Evolutionary conservation across 441 rosid genomes (phyloP), one percentile per base, ranked within the genome.

Genomic region (Erodium texanum): DNA sequence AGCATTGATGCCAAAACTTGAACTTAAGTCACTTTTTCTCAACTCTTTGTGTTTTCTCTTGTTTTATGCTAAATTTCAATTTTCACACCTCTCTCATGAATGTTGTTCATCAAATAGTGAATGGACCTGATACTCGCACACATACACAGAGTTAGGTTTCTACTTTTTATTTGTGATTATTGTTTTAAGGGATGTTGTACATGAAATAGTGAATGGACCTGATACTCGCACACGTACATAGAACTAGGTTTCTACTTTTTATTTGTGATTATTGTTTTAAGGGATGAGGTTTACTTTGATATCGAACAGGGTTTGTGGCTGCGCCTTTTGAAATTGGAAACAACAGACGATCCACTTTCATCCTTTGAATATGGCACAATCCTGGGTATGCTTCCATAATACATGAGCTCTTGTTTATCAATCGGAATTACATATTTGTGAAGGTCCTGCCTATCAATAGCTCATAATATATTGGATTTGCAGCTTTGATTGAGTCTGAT

Each of bases 401-500:
- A 32, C 15, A 66, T 63, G n/a, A 68, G 23, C 34, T 36, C 18
- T 50, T 63, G 19, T 45, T 32, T 43, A 4, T 70, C 61, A 24
- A 65, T 75, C 71, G 65, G 43, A 59, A 56, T 19, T 73, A 56
- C 16, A 10, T 62, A 20, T 11, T 43, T 70, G 67, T 29, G 68
- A 59, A 70, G 66, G 43, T 50, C 65, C 61, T 67, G 52, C 67
- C 45, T 76, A 73, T 70, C 72, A 68, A 79, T 62, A 24, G 62
- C 59, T 18, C 24, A 66, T 58, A 73, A 62, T 71, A 52, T 73
- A 58, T 70, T 78, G 69, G 34, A 67, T 61, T 82, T 81, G 80
- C 89, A 95, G 99, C 99, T 58, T 81, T 95, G 82, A 95, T 95
- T 22, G 99, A 95, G 85, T 95, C 97, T 74, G 98, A 95, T 68